These are phyloP conservation scores for Leccinum solheimii DNA, from an alignment of 1,284 basidiomycete species.

Conservation along the genomic window DNA sequence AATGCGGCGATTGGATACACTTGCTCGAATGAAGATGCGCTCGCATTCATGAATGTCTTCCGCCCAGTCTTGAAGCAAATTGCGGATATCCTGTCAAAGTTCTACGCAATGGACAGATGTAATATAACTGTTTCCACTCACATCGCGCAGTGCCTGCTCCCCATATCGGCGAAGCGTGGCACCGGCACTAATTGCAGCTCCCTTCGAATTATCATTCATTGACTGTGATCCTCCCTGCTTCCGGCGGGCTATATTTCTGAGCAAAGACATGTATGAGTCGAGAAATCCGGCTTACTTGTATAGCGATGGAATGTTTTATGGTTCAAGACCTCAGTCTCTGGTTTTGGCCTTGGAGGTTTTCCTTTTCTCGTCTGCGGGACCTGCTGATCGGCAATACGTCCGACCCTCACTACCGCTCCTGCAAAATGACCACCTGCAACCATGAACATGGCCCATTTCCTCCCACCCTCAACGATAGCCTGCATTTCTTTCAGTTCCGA, in stretches of 20 bases:
- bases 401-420: slow-evolving; percentile 81
- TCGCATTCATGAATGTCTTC: slow-evolving; percentile 83
- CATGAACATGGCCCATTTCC: slow-evolving; percentile 94
- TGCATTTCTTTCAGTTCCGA: slow-evolving; percentile 71
- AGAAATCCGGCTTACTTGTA: slow-evolving; percentile 67
- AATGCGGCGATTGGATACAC: slow-evolving; percentile 79
- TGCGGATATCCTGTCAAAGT: slow-evolving; percentile 74
- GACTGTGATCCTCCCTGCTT: slow-evolving; percentile 98
- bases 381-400: slow-evolving; percentile 49
- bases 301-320: slow-evolving; percentile 99
- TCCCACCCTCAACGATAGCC: slow-evolving; percentile 54
- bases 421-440: slow-evolving; percentile 98
- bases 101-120: neutral
- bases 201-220: slow-evolving; percentile 90
- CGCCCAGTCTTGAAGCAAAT: slow-evolving; percentile 77
- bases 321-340: slow-evolving; percentile 76
- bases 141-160: slow-evolving; percentile 89
- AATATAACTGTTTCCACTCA: slow-evolving; percentile 39
- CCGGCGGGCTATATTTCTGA: slow-evolving; percentile 66
- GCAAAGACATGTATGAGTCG: slow-evolving; percentile 2
- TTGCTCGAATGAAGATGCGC: slow-evolving; percentile 87
- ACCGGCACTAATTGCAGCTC: slow-evolving; percentile 92
- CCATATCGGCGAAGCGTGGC: slow-evolving; percentile 94
- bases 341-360: slow-evolving; percentile 59
- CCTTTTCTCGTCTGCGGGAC: slow-evolving; percentile 43